phyloP scores from a whole-genome alignment of 805 yeast species.

The Nakazawaea laoshanensis region DNA sequence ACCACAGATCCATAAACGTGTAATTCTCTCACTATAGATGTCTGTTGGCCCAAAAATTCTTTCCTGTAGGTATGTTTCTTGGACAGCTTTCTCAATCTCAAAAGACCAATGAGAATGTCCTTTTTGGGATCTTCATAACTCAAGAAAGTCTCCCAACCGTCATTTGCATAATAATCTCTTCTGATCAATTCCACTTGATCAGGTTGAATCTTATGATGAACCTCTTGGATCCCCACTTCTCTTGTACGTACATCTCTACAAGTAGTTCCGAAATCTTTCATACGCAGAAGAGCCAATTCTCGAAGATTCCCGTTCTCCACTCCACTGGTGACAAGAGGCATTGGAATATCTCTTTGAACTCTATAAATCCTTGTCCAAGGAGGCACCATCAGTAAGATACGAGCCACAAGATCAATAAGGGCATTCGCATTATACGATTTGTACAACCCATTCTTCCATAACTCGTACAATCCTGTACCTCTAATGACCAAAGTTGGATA shows the following conservation, averaged over 20 bases:
- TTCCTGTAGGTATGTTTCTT: constrained; percentile 86
- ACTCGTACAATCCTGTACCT: constrained; percentile 94
- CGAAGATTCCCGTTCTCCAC: constrained; percentile 96
- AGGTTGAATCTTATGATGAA: constrained; percentile 92
- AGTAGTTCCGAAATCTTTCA: constrained; percentile 95
- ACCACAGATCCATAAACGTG: constrained; percentile 98
- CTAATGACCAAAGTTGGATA: constrained; percentile 95
- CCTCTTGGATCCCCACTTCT: constrained; percentile 98
- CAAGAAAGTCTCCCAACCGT: constrained; percentile 97
- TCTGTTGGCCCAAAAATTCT: constrained; percentile 75
- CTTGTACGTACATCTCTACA: constrained; percentile 96
- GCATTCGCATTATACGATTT: constrained; percentile 93
- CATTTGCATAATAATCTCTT: constrained; percentile 94
- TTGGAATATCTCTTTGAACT: constrained; percentile 97
- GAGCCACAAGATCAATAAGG: constrained; percentile 87
- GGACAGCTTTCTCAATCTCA: constrained; percentile 82
- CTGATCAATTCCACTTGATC: constrained; percentile 94
- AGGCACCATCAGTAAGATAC: constrained; percentile 92
- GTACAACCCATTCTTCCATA: constrained; percentile 95
- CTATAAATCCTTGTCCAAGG: constrained; percentile 99
- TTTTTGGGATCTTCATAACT: constrained; percentile 96
- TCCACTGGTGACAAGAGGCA: constrained; percentile 97
- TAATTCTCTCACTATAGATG: constrained; percentile 92
- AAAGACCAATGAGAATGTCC: constrained; percentile 86
- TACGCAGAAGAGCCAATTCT: constrained; percentile 91